Evolutionary conservation across 2,329 filamentous ascomycete species (phyloP), one percentile per base, ranked within the genome.

Genomic region (Microthyrium microscopicum): DNA sequence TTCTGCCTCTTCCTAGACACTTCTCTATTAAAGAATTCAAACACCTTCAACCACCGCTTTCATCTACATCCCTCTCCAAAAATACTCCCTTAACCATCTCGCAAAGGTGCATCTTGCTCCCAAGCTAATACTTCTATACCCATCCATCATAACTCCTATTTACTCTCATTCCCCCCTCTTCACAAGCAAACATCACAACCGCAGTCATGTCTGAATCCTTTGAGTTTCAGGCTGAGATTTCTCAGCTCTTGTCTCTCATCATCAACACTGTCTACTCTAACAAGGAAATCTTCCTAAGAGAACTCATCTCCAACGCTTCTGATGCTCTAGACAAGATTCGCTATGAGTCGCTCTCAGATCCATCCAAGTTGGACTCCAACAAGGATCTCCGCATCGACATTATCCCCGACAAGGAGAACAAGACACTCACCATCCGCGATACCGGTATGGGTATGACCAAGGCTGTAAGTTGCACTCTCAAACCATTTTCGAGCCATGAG

Each of bases 241-340:
- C 87, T 80, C 89, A 98, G 82, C 82, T 98, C 47, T 80, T 98
- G 58, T 84, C 78, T 50, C 81, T 98, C 60, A 98, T 98, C 67
- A 98, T 98, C 75, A 98, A 98, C 81, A 95, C 89, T 47, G 89
- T 98, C 69, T 98, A 95, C 74, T 94, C 85, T 51, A 98, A 98
- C 79, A 98, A 98, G 74, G 89, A 95, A 68, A 95, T 98, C 60
- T 98, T 98, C 77, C 68, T 98, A 53, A 72, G 89, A 78, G 89
- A 98, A 68, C 60, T 98, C 52, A 82, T 98, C 56, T 95, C 89
- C 67, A 98, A 98, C 68, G 78, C 79, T 57, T 95, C 87, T 54
- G 89, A 98, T 78, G 89, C 89, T 41, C 74, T 98, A 52, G 89
- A 98, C 79, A 98, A 98, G 80, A 92, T 98, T 62, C 79, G 89